These are phyloP conservation scores for Pseudocercospora crystallina DNA, from an alignment of 2,329 filamentous ascomycete genomes.

Conservation along the genomic window DNA sequence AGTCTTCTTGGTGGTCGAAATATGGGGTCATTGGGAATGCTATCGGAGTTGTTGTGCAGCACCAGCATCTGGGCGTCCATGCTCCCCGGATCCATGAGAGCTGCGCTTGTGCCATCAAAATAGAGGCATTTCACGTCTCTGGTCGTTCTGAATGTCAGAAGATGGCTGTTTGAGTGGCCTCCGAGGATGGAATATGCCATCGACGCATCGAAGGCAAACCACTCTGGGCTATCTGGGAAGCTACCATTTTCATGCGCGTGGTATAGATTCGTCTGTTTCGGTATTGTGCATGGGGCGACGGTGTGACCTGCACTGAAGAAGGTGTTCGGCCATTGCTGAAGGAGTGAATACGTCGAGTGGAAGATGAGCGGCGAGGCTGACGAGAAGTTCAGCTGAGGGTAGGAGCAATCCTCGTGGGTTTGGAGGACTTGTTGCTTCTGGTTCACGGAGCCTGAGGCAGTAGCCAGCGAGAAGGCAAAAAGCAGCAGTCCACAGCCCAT, in stretches of 20 bases:
- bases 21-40: constrained; percentile 36
- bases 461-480: too few species aligned
- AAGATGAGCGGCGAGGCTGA: constrained; percentile 52
- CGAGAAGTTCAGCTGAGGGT: constrained; percentile 45
- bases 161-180: constrained; percentile 41
- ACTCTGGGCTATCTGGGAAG: constrained; percentile 50
- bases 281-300: constrained; percentile 48
- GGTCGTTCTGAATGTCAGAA: constrained; percentile 52
- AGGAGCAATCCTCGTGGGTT: background rate
- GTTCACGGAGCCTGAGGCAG: too few species aligned
- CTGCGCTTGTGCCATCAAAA: constrained; percentile 53
- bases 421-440: too few species aligned
- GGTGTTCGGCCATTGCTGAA: constrained; percentile 54
- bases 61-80: constrained; percentile 52
- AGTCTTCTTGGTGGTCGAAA: constrained; percentile 27
- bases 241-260: constrained; percentile 48
- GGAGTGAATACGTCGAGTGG: constrained; percentile 47
- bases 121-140: constrained; percentile 47
- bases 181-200: constrained; percentile 59
- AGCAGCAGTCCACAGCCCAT: too few species aligned
- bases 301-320: constrained; percentile 53
- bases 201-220: constrained; percentile 54
- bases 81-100: constrained; percentile 49
- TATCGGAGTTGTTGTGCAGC: constrained; percentile 44
- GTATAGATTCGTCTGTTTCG: constrained; percentile 50